Evolutionary conservation across 352 stramenopile species (phyloP), one percentile per base, ranked within the genome.

Genomic region (Pythium inflatum): DNA sequence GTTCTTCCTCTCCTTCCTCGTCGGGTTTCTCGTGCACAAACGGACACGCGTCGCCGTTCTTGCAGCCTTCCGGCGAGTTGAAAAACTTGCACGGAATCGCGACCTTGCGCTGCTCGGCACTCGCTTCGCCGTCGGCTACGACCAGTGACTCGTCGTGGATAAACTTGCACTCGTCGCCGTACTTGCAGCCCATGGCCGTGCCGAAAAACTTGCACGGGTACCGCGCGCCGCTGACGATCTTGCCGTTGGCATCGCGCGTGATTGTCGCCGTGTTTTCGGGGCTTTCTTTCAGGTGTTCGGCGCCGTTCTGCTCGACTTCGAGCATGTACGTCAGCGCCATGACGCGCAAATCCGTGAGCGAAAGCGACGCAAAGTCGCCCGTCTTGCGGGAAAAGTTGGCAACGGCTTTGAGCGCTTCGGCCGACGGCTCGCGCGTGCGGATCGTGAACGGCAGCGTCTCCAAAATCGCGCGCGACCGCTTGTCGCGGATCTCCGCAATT

Each of bases 321-420:
- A 96, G 68, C 80, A 94, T 91, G 71, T 95, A 96, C 30, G 86
- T 85, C 71, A 96, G 70, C 63, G 89, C 88, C 88, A 96, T 94
- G 71, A 96, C 84, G 60, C 88, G 87, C 75, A 95, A 62, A 79
- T 96, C 89, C 48, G 87, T 90, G 30, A 94, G 85, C 65, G 88
- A 95, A 14, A 96, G 78, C 73, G 85, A 89, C 14, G 82, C 75
- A 70, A 95, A 95, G 71, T 96, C 89, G 46, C 89, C 89, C 18
- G 89, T 96, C 72, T 93, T 93, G 63, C 87, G 86, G 13, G 89
- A 85, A 58, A 96, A 96, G 43, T 88, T 85, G 31, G 91, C 78
- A 30, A 96, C 85, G 0, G 88, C 88, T 25, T 79, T 85, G 77
- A 95, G 87, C 55, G 88, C 83, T 24, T 93, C 86, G 11, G 81